Conservation (phyloP, 1,284 basidiomycete genomes). For the Mycosarcoma mackinlayi region DNA sequence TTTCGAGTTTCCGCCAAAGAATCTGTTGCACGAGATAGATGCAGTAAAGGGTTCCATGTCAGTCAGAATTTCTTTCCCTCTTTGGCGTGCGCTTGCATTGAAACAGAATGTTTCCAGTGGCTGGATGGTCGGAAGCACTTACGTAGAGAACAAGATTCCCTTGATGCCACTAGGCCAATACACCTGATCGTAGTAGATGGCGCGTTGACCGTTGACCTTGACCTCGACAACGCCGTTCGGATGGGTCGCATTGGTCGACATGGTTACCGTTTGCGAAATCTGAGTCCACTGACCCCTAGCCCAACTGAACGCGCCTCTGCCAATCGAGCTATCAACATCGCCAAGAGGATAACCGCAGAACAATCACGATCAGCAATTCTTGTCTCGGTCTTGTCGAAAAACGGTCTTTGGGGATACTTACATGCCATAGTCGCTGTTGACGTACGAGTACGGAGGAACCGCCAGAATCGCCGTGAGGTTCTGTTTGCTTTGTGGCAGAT, state of each 20-base stretch:
- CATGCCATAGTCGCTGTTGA: slow-evolving; percentile 50
- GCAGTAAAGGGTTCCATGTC: neutral
- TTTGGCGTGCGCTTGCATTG: too few species aligned
- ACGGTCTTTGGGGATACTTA: too few species aligned
- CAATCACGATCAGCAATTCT: too few species aligned
- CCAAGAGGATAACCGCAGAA: too few species aligned
- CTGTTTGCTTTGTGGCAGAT: slow-evolving; percentile 44
- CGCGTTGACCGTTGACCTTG: slow-evolving; percentile 17
- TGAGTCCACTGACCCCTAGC: slow-evolving; percentile 32
- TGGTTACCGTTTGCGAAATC: slow-evolving; percentile 38
- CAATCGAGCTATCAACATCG: slow-evolving; percentile 33
- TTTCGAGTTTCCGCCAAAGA: slow-evolving; percentile 41
- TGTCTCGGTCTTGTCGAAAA: too few species aligned
- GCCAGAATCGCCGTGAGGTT: slow-evolving; percentile 19
- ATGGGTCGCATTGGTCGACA: slow-evolving; percentile 3
- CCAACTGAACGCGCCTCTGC: slow-evolving; percentile 39
- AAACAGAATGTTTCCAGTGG: too few species aligned
- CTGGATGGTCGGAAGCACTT: too few species aligned
- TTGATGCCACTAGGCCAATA: slow-evolving; percentile 26
- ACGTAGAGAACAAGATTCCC: slow-evolving; percentile 52
- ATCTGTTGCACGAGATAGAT: neutral
- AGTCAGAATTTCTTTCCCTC: neutral
- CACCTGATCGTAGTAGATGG: slow-evolving; percentile 37
- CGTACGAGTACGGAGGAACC: slow-evolving; percentile 32
- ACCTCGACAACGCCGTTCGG: slow-evolving; percentile 38